Evolutionary conservation across 1,139 yeast genomes (phyloP).

Genomic region (Yamadazyma songkhlaensis): DNA sequence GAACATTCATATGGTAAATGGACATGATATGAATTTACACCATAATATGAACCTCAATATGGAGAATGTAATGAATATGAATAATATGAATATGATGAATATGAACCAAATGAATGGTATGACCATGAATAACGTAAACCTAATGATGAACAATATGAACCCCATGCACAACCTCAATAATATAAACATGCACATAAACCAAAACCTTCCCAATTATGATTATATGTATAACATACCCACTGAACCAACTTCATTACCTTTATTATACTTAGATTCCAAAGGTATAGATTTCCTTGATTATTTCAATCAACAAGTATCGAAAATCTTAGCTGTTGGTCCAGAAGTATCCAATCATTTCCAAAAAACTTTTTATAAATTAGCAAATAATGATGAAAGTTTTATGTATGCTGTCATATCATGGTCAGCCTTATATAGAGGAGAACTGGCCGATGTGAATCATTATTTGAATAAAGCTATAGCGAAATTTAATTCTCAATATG

Average conservation of each 20-base stretch:
- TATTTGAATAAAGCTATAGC: constrained; percentile 13
- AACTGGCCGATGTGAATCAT: constrained; percentile 17
- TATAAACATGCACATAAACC: too few species aligned
- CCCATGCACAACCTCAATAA: too few species aligned
- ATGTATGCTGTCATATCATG: constrained; percentile 47
- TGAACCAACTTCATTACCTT: constrained; percentile 6
- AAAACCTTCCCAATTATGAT: too few species aligned
- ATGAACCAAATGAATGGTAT: too few species aligned
- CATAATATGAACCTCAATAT: too few species aligned
- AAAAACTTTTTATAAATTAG: constrained; percentile 40
- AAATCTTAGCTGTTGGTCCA: constrained; percentile 22
- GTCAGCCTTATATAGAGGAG: constrained; percentile 28
- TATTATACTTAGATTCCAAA: constrained; percentile 14
- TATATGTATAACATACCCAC: not conserved
- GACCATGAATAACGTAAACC: too few species aligned
- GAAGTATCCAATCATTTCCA: constrained; percentile 43
- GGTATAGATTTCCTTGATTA: constrained; percentile 18
- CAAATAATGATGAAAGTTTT: constrained; percentile 36
- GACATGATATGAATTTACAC: too few species aligned
- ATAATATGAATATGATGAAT: too few species aligned
- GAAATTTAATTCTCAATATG: constrained; percentile 5
- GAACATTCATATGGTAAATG: too few species aligned
- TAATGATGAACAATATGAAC: too few species aligned
- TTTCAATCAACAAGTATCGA: constrained; percentile 19
- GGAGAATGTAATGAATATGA: too few species aligned